A percentile compares a stretch with the other conserved stretches of the same genome.
phyloP scores from a whole-genome alignment of 805 yeast species.

The Sporopachydermia quercuum region DNA sequence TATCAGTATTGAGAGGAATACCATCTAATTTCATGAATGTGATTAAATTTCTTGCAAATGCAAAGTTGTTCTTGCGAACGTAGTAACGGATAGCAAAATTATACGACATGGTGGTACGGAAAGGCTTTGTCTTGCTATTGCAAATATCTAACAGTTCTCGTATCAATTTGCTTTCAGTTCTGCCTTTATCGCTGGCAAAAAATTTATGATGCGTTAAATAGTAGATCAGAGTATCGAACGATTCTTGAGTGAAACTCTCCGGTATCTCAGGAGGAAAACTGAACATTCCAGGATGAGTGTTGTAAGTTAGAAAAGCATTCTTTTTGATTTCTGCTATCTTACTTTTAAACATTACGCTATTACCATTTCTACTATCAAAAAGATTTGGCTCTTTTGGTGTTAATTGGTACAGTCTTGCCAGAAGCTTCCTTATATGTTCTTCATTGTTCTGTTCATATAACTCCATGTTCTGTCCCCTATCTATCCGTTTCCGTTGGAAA shows the following conservation, averaged over 20 bases:
- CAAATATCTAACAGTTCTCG: neutral
- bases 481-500: too few relatives aligned
- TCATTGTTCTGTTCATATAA: too few relatives aligned
- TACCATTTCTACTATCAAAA: too few relatives aligned
- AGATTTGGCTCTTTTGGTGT: too few relatives aligned
- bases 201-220: neutral
- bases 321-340: too few relatives aligned
- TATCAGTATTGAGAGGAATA: neutral
- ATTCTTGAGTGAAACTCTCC: neutral
- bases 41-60: neutral
- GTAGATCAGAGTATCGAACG: neutral
- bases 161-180: neutral
- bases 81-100: neutral
- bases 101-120: neutral
- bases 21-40: neutral
- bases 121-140: neutral
- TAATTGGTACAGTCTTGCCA: too few relatives aligned
- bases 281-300: too few relatives aligned
- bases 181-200: neutral
- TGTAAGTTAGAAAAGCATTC: too few relatives aligned
- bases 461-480: too few relatives aligned
- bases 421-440: too few relatives aligned
- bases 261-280: too few relatives aligned
- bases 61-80: neutral
- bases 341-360: too few relatives aligned